Conservation (phyloP, 495 filamentous ascomycete genomes). For the Penicillium flavigenum region DNA sequence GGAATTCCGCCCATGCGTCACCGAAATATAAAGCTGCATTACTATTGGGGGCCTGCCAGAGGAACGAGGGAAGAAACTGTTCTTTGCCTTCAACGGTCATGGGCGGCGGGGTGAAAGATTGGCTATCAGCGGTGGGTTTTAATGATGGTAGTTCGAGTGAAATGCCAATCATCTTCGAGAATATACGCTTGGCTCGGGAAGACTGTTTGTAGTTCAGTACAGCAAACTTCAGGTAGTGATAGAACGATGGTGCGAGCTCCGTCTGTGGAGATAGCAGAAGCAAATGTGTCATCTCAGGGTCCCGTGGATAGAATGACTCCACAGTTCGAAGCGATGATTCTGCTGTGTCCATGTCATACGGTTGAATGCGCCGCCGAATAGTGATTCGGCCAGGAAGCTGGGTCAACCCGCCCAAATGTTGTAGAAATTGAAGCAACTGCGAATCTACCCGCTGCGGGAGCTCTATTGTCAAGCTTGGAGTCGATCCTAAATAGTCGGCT, state of each 20-base stretch:
- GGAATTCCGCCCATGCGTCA: constrained; percentile 78
- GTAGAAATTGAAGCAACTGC: constrained; percentile 58
- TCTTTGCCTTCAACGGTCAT: constrained; percentile 20
- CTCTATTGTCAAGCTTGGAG: constrained; percentile 76
- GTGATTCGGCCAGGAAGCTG: constrained; percentile 49
- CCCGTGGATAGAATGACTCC: constrained; percentile 77
- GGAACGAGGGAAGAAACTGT: constrained; percentile 54
- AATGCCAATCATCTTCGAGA: constrained; percentile 63
- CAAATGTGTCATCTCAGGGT: constrained; percentile 62
- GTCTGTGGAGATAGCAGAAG: constrained; percentile 74
- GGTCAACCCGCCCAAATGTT: constrained; percentile 64
- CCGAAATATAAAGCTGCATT: constrained; percentile 80
- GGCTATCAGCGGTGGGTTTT: constrained; percentile 54
- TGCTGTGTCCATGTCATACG: constrained; percentile 53
- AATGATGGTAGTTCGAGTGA: constrained; percentile 69
- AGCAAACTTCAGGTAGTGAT: constrained; percentile 75
- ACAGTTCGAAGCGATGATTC: constrained; percentile 68
- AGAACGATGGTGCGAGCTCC: constrained; percentile 72
- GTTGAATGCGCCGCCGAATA: constrained; percentile 68
- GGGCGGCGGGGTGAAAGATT: constrained; percentile 52
- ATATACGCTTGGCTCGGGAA: constrained; percentile 38
- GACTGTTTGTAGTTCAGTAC: constrained; percentile 75
- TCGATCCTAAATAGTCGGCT: constrained; percentile 69
- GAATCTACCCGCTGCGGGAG: constrained; percentile 65
- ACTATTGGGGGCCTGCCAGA: constrained; percentile 80